These are phyloP conservation scores for Bipolaris sorokiniana DNA, from an alignment of 2,329 filamentous ascomycete genomes.

Conservation along the genomic window DNA sequence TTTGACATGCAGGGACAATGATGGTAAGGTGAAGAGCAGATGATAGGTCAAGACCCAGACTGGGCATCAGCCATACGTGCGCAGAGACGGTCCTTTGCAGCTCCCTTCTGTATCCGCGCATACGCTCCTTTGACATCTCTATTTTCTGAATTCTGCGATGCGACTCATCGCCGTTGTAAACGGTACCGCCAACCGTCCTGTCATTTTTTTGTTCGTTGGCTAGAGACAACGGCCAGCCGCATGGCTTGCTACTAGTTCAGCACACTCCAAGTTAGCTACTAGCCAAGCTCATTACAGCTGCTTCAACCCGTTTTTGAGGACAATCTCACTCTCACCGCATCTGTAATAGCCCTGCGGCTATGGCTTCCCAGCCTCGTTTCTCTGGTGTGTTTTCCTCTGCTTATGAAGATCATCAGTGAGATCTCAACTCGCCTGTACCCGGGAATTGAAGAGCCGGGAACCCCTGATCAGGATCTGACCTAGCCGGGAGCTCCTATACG, in stretches of 20 bases:
- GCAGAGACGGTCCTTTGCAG: neutral
- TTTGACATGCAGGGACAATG: constrained; percentile 21
- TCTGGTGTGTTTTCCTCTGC: neutral
- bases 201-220: neutral
- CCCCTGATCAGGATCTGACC: neutral
- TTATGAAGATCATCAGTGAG: constrained; percentile 8
- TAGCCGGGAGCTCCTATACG: neutral
- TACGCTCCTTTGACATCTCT: neutral
- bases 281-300: neutral
- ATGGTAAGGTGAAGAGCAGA: neutral
- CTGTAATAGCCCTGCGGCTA: constrained; percentile 6
- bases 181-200: constrained; percentile 9
- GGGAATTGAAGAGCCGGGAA: constrained; percentile 6
- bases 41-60: constrained; percentile 11
- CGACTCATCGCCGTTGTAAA: constrained; percentile 10
- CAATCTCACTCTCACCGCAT: neutral
- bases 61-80: constrained; percentile 1
- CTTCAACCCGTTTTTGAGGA: neutral
- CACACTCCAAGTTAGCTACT: neutral
- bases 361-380: constrained; percentile 2
- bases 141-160: neutral
- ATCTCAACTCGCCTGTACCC: constrained; percentile 11
- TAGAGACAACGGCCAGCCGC: neutral
- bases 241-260: neutral
- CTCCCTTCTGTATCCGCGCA: constrained; percentile 3